Base-by-base conservation (phyloP, 306 rosid species). In the Gillenia trifoliata region DNA sequence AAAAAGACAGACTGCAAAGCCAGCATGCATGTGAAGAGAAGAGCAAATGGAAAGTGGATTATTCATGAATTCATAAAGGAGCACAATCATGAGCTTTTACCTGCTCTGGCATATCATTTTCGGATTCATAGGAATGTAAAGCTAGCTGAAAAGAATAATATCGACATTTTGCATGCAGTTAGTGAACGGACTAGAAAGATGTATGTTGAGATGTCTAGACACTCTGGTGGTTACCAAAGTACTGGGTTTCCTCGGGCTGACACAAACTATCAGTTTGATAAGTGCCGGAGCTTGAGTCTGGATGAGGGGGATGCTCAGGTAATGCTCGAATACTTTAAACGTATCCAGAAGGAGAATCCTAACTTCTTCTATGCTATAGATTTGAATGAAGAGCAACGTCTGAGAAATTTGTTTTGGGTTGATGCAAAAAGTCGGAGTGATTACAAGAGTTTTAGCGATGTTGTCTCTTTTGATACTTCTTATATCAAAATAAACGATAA, bases 21-120 rank as follows among this genome's bases (percentile, higher is more conserved):
- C 82, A 90, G 98, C 83, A 93, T 93, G 98, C 96, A 93, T 72
- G 98, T 93, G 90, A 93, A 93, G 90, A 89, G 89, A 79, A 89
- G 80, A 83, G 71, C 86, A 16, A 92, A 89, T 80, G 98, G 96
- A 57, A 93, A 91, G 80, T 93, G 98, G 98, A 90, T 83, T 40
- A 88, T 93, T 82, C 96, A 89, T 81, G 94, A 93, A 75, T 93
- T 93, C 84, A 86, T 93, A 77, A 93, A 93, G 89, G 98, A 90
- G 66, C 96, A 93, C 71, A 89, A 93, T 83, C 98, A 93, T 78
- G 98, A 90, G 75, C 95, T 93, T 71, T 78, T 93, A 79, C 98
- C 98, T 4, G 98, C 98, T 79, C 78, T 93, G 82, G 96, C 98
- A 19, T 93, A 90, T 85, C 98, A 93, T 86, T 93, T 93, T 81